Percentiles rank a stretch among this genome's conserved stretches.
These are phyloP conservation scores for Typha latifolia DNA, from an alignment of 176 grass and related monocot species.

Conservation along the genomic window DNA sequence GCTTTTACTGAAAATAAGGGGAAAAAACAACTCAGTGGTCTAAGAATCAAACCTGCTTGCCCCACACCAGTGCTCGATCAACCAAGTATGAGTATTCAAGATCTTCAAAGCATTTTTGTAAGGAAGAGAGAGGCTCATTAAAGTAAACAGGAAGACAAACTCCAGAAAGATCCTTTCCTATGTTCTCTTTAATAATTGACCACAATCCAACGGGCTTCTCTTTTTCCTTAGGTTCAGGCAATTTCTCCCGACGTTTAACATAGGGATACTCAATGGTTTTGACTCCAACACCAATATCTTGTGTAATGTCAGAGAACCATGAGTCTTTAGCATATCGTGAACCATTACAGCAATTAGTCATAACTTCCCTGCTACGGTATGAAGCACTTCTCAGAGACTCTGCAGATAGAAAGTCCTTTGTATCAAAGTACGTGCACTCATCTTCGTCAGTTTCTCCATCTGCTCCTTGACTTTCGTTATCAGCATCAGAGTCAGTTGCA, in stretches of 20 bases:
- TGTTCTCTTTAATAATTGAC: slow-evolving; percentile 99
- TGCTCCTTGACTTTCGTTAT: slow-evolving; percentile 73
- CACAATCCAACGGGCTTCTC: slow-evolving; percentile 88
- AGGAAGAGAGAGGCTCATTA: slow-evolving; percentile 86
- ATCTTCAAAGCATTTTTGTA: slow-evolving; percentile 99
- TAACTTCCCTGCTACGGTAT: slow-evolving; percentile 55
- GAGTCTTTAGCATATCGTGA: slow-evolving; percentile 32
- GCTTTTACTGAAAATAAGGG: not conserved
- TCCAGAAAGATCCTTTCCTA: slow-evolving; percentile 91
- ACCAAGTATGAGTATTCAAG: slow-evolving; percentile 91
- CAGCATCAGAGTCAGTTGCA: slow-evolving; percentile 76
- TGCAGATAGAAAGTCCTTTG: slow-evolving; percentile 63
- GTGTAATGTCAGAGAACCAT: not conserved
- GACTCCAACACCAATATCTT: slow-evolving; percentile 14
- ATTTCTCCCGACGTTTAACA: slow-evolving; percentile 59
- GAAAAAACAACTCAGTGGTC: not conserved
- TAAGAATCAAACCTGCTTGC: slow-evolving; percentile 64
- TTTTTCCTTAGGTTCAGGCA: slow-evolving; percentile 90
- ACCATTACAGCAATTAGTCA: slow-evolving; percentile 37
- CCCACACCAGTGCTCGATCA: slow-evolving; percentile 64
- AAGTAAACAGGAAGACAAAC: slow-evolving; percentile 98
- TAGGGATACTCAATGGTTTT: slow-evolving; percentile 47
- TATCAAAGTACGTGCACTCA: slow-evolving; percentile 78
- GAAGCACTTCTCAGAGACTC: slow-evolving; percentile 79
- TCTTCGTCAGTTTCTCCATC: slow-evolving; percentile 80